Percentiles rank a stretch among this genome's conserved stretches.
Conservation (phyloP, 495 filamentous ascomycete species). For the Astrothelium subdiscretum region DNA sequence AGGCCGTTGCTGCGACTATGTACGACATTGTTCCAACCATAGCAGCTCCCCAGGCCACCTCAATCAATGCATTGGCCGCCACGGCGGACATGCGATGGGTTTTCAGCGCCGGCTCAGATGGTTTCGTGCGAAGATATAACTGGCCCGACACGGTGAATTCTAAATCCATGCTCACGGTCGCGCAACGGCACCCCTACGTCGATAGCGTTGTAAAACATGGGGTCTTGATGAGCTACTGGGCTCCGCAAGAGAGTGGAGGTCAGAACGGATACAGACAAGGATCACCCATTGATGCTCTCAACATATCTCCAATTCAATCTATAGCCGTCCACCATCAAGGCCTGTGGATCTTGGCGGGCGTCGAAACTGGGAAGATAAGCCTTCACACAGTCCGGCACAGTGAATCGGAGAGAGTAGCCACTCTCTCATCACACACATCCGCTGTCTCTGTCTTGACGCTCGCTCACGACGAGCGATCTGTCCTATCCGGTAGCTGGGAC, state of each 20-base stretch:
- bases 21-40: conserved; percentile 98
- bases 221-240: conserved; percentile 91
- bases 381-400: conserved; percentile 90
- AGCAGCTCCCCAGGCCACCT: conserved; percentile 88
- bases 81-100: conserved; percentile 95
- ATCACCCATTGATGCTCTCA: background rate
- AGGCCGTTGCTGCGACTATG: conserved; percentile 65
- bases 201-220: conserved; percentile 94
- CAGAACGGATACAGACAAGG: conserved; percentile 35
- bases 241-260: conserved; percentile 55
- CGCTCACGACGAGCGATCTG: conserved; percentile 70
- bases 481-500: conserved; percentile 94
- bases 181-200: conserved; percentile 92
- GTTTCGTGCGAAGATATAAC: conserved; percentile 91
- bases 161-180: conserved; percentile 86
- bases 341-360: conserved; percentile 79
- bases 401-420: conserved; percentile 77
- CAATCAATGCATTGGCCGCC: conserved; percentile 82
- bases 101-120: conserved; percentile 86
- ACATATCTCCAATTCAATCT: conserved; percentile 80
- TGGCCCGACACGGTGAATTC: conserved; percentile 92
- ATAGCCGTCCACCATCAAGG: conserved; percentile 81
- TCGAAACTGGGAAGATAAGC: conserved; percentile 87
- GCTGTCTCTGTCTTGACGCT: conserved; percentile 83
- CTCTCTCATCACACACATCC: conserved; percentile 73